These are phyloP conservation scores for Phytophthora melonis DNA, from an alignment of 352 stramenopile genomes.

Conservation along the genomic window DNA sequence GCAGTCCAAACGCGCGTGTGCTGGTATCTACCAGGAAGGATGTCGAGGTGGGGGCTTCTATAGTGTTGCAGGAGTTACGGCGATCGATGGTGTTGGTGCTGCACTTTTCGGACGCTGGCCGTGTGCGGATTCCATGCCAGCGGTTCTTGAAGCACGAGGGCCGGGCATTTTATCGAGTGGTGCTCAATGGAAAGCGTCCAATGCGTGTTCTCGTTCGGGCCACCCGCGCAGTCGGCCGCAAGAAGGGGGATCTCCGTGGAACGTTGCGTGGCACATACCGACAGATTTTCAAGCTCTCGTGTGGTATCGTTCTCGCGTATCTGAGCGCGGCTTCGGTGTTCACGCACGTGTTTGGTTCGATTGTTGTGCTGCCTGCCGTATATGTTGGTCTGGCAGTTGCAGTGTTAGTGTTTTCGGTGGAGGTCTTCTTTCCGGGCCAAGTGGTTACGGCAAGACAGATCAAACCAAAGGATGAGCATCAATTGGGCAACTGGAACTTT, in stretches of 20 bases:
- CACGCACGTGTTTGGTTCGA: slow-evolving; percentile 57
- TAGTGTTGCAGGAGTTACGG: slow-evolving; percentile 55
- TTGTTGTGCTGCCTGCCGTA: slow-evolving; percentile 63
- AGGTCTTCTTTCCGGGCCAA: slow-evolving; percentile 63
- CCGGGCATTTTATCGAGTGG: slow-evolving; percentile 63
- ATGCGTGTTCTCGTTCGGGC: slow-evolving; percentile 64
- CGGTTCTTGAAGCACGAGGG: slow-evolving; percentile 56
- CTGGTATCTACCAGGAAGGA: slow-evolving; percentile 31
- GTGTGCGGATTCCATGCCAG: slow-evolving; percentile 55
- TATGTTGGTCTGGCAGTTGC: slow-evolving; percentile 56
- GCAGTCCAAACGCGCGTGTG: slow-evolving; percentile 14
- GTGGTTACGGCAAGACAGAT: slow-evolving; percentile 53
- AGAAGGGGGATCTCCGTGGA: slow-evolving; percentile 50
- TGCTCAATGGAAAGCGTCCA: slow-evolving; percentile 60
- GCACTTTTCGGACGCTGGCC: slow-evolving; percentile 66
- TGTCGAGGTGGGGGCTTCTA: slow-evolving; percentile 48
- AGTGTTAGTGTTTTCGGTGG: slow-evolving; percentile 62
- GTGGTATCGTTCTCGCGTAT: slow-evolving; percentile 65
- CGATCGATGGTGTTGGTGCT: slow-evolving; percentile 61
- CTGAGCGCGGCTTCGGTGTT: slow-evolving; percentile 56
- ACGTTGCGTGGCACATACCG: slow-evolving; percentile 68
- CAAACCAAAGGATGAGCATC: slow-evolving; percentile 12
- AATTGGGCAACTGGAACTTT: slow-evolving; percentile 69
- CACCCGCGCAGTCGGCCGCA: slow-evolving; percentile 23
- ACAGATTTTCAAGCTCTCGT: slow-evolving; percentile 72